Evolutionary conservation across 108 stramenopile species (phyloP).

Genomic region (Skeletonema marinoi): DNA sequence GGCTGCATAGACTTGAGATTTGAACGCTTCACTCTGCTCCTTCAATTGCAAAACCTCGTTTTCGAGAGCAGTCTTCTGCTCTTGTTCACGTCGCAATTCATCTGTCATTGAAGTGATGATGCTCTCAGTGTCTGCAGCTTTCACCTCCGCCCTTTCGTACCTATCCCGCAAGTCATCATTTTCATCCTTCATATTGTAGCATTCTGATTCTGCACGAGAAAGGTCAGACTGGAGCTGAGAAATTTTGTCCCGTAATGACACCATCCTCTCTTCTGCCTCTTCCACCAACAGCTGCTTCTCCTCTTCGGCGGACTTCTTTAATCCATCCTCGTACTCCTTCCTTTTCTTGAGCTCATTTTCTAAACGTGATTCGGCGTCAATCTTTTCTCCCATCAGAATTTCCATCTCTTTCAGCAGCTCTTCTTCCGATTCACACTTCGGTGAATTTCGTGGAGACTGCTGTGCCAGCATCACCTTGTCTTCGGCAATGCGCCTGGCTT

Average conservation of each 20-base stretch:
- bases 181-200: constrained; percentile 57
- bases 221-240: constrained; percentile 45
- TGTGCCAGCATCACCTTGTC: constrained; percentile 29
- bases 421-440: constrained; percentile 56
- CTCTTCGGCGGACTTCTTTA: constrained; percentile 62
- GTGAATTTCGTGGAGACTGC: constrained; percentile 34
- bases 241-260: constrained; percentile 42
- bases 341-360: constrained; percentile 47
- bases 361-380: constrained; percentile 43
- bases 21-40: constrained; percentile 29
- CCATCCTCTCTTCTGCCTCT: constrained; percentile 73
- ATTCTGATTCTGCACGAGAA: constrained; percentile 63
- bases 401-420: constrained; percentile 59
- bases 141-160: constrained; percentile 35
- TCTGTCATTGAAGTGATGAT: constrained; percentile 37
- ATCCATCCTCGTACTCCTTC: constrained; percentile 42
- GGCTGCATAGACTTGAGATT: constrained; percentile 40
- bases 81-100: constrained; percentile 26
- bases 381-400: constrained; percentile 50
- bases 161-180: constrained; percentile 59
- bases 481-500: constrained; percentile 40
- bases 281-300: constrained; percentile 67
- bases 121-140: constrained; percentile 23
- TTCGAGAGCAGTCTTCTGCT: constrained; percentile 25
- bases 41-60: constrained; percentile 23